A percentile compares a stretch with the other conserved stretches of the same genome.
These are phyloP conservation scores for Neophaeococcomyces mojaviensis DNA, from an alignment of 2,329 filamentous ascomycete genomes.

Conservation along the genomic window DNA sequence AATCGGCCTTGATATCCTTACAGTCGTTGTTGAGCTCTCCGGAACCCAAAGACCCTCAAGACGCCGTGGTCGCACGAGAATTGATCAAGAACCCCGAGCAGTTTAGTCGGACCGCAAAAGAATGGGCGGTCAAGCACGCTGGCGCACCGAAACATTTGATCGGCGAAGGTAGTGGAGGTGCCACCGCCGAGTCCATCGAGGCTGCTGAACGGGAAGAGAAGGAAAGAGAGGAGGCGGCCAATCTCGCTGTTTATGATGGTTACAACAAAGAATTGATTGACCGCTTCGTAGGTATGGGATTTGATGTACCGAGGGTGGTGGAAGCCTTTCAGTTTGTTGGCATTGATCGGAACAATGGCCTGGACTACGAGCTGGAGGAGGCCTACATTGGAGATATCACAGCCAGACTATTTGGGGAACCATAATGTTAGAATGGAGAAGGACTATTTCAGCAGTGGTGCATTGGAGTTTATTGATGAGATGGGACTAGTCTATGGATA, in stretches of 20 bases:
- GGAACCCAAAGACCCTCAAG: conserved; percentile 93
- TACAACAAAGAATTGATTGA: conserved; percentile 80
- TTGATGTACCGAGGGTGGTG: conserved; percentile 78
- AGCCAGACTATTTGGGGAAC: conserved; percentile 73
- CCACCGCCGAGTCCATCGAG: conserved; percentile 47
- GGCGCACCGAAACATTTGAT: conserved; percentile 58
- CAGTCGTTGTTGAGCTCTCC: conserved; percentile 89
- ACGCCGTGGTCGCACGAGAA: conserved; percentile 91
- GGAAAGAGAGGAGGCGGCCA: conserved; percentile 45
- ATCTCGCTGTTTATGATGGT: conserved; percentile 63
- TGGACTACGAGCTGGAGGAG: conserved; percentile 80
- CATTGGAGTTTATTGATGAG: not conserved
- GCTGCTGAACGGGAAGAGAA: conserved; percentile 47
- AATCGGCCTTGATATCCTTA: conserved; percentile 85
- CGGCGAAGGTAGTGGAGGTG: conserved; percentile 47
- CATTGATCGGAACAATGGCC: conserved; percentile 68
- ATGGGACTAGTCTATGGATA: too few relatives aligned
- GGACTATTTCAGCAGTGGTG: not conserved
- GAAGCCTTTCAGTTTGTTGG: conserved; percentile 73
- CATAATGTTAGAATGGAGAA: conserved; percentile 34
- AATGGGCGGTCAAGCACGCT: conserved; percentile 83
- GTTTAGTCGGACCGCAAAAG: conserved; percentile 74
- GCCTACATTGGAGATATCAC: conserved; percentile 88
- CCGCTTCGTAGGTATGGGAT: conserved; percentile 84
- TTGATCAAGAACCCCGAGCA: conserved; percentile 68